Base-by-base conservation (phyloP, 768 basidiomycete species). In the Coprinopsis strossmayeri region DNA sequence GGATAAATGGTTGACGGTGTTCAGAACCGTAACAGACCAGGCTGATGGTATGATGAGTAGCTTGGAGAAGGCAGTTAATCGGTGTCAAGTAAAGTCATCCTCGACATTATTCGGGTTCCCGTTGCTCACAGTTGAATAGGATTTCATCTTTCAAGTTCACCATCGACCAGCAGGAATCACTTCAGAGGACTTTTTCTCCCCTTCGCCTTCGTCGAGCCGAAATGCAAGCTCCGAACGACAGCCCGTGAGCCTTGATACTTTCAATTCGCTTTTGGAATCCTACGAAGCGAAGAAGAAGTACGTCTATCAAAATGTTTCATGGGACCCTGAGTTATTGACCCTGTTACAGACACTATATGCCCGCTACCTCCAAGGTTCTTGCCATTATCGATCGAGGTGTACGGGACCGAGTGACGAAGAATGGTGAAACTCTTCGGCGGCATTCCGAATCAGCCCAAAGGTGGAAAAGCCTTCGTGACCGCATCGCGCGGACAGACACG, bases 21-120 rank as follows among this genome's bases (percentile, higher is more conserved):
- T 97, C 67, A 79, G 93, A 55, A 94, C 90, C 3, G 89, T 92
- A 49, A 84, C 91, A 35, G 87, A 93, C 59, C 94, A 97, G 64
- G 94, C 95, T 35, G 91, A 93, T 62, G 91, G 91, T 21, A 96
- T 98, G 95, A 95, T 98, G 91, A 81, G 81, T 24, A 90, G 89
- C 59, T 68, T 99, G 56, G 91, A 97, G 69, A 98, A 95, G 64
- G 91, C 89, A 7, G 82, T 95, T 37, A 83, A 82, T 58, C 81
- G 88, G 55, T 94, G 91, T 70, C 87, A 90, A 72, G 91, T 91
- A 58, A n/a, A 54, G 82, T 59, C 40, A 48, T 61, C 7, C 18
- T n/a, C n/a, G n/a, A n/a, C n/a, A n/a, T n/a, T n/a, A n/a, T n/a
- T n/a, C n/a, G n/a, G n/a, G n/a, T n/a, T n/a, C n/a, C n/a, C n/a